Evolutionary conservation across 495 filamentous ascomycete species (phyloP), one percentile per base, ranked within the genome.

Genomic region (Rusavskia elegans): DNA sequence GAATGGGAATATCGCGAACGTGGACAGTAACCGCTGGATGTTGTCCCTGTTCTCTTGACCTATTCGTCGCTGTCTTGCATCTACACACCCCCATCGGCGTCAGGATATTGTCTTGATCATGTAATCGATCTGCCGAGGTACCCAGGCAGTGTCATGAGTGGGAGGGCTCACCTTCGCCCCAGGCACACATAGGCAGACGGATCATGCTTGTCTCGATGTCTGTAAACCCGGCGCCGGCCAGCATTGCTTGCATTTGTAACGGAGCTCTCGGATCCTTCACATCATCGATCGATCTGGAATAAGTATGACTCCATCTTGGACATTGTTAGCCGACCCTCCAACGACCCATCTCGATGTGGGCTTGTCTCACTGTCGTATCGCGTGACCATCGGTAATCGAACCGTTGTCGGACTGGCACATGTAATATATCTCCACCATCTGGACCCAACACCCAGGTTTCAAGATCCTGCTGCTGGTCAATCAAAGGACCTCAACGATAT

Each of bases 321-420:
- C 8, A 23, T 25, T 13, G 23, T 46, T 19, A 46, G 44, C 44
- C 20, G 8, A 25, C 19, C 11, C 14, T 11, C 9, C 44, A 4
- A 46, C 11, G 8, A 16, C 7, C 13, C 14, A 11, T 16, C 44
- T 23, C 20, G 23, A 46, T 19, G 21, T 11, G 1, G 6, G 14
- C 0, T 30, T 23, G 20, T 23, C 44, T 46, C 23, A 85, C 59
- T 80, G 74, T 45, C 80, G 74, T 56, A 93, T 65, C 2, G 85
- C 84, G 65, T 87, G 80, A 50, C 74, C 66, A 14, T 80, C 74
- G 13, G 77, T 83, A 55, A 96, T 73, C 8, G 78, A 81, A 25
- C 92, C 92, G 57, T 88, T 95, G 59, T 94, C 84, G 2, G 88
- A 95, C 62, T 96, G 90, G 29, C 86, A 79, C 55, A 85, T 89